Percentiles rank a stretch among this genome's conserved stretches.
These are phyloP conservation scores for Colletotrichum sp. DNA, from an alignment of 2,329 filamentous ascomycete species.

Conservation along the genomic window DNA sequence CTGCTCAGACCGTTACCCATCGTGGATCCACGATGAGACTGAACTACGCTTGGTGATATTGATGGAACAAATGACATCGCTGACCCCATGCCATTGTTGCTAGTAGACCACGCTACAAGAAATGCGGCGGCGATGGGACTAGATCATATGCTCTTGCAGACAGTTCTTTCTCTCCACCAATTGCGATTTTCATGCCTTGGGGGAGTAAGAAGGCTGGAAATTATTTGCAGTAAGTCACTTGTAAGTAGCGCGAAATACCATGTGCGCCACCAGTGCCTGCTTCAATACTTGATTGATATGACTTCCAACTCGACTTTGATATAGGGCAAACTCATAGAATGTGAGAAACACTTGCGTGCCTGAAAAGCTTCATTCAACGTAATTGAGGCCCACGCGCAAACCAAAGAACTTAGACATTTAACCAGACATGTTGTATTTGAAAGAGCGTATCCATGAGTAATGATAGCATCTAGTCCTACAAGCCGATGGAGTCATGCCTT, in stretches of 20 bases:
- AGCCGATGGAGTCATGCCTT: neutral
- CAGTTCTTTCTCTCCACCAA: accelerated
- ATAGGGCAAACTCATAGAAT: neutral
- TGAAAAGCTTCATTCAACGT: no score
- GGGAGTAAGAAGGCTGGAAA: neutral
- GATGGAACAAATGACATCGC: neutral
- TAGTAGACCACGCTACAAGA: neutral
- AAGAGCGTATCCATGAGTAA: neutral
- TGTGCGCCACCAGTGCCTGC: no score
- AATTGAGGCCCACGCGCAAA: neutral
- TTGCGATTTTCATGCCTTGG: neutral
- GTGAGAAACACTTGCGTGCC: neutral
- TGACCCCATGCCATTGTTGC: neutral
- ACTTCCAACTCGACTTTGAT: neutral
- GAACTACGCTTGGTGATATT: neutral
- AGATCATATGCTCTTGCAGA: no score
- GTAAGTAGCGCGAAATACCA: accelerated
- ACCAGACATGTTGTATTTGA: neutral
- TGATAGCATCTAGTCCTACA: neutral
- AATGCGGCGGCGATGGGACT: neutral
- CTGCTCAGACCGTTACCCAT: neutral
- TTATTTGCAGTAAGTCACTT: neutral
- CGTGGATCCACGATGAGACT: neutral
- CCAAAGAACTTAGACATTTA: neutral
- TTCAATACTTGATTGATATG: neutral